A percentile compares a stretch with the other conserved stretches of the same genome.
These are phyloP conservation scores for Noccaea bulbosa DNA, from an alignment of 345 rosid species.

Conservation along the genomic window DNA sequence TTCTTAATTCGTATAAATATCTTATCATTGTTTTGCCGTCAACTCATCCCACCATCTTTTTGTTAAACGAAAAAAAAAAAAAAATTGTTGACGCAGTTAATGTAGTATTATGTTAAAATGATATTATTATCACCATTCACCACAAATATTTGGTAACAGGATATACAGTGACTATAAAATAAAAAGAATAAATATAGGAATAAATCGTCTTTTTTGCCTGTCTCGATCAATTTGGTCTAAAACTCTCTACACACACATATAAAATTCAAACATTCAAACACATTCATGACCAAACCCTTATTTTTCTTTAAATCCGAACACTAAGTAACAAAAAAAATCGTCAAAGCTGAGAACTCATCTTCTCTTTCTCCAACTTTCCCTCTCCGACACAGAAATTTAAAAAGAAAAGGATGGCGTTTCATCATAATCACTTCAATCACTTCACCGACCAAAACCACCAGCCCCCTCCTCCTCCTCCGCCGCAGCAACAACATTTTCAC, in stretches of 20 bases:
- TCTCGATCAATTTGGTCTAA: slow-evolving; percentile 1
- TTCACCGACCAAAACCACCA: slow-evolving; percentile 55
- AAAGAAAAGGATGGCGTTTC: slow-evolving; percentile 64
- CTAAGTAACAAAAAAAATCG: neutral
- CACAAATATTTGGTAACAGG: neutral
- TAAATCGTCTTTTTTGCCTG: slow-evolving; percentile 14
- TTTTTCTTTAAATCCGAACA: slow-evolving; percentile 2
- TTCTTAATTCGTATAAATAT: slow-evolving; percentile 20
- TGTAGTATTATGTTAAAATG: neutral
- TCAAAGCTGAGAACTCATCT: slow-evolving; percentile 12
- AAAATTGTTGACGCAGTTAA: slow-evolving; percentile 7
- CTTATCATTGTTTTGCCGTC: slow-evolving; percentile 29
- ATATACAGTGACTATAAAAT: neutral
- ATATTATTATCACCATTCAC: neutral
- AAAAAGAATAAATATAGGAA: neutral
- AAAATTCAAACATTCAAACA: slow-evolving; percentile 35
- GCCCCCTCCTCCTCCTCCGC: slow-evolving; percentile 44
- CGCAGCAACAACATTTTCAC: slow-evolving; percentile 46
- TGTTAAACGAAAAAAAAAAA: too few relatives aligned
- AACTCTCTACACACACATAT: slow-evolving; percentile 1
- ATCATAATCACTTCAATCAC: slow-evolving; percentile 74
- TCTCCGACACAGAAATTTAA: neutral
- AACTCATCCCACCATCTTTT: slow-evolving; percentile 18
- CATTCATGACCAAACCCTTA: slow-evolving; percentile 3
- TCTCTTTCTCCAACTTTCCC: slow-evolving; percentile 25